Evolutionary conservation across 768 basidiomycete species (phyloP), one percentile per base, ranked within the genome.

Genomic region (Leccinum boreale): DNA sequence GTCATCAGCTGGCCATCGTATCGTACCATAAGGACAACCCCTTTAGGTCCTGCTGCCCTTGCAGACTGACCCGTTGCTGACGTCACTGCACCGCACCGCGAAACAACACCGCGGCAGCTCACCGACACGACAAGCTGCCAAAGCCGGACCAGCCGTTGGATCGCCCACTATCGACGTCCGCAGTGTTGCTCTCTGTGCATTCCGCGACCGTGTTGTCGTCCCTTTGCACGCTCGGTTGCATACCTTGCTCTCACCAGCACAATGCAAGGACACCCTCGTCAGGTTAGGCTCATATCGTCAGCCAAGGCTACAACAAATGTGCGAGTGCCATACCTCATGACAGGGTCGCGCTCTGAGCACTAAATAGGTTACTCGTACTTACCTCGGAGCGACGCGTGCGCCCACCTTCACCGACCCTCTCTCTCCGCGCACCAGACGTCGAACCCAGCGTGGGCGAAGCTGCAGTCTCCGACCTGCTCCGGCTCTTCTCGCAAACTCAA

Each of bases 251-350:
- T 81, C 80, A 24, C 71, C 79, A 49, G 72, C 80, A 1, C 82
- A 78, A 47, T 73, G 77, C 31, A 83, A 86, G 57, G 87, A 87
- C 49, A 79, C 75, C 46, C 75, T 82, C 44, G 74, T 81, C 33
- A 84, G 86, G 53, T 77, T 79, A 3, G 71, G 79, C 12, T 78
- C 80, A 2, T 83, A 85, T 58, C 81, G 85, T 57, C 81, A 83
- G 55, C 87, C 90, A 17, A 81, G 89, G 23, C 70, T 93, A 21
- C 90, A 91, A 61, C 91, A 93, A 71, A 92, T 93, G 91, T 89
- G 65, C 50, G 82, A 63, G 6, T 29, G 7, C 45, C 49, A 8
- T 23, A n/a, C 64, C 14, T 45, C 31, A n/a, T 45, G 11, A 42
- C 24, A 36, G 26, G 4, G 53, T 26, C 48, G 28, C 29, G 5